Conservation (phyloP, 176 grass and related monocot species). For the Bothriochloa decipiens region DNA sequence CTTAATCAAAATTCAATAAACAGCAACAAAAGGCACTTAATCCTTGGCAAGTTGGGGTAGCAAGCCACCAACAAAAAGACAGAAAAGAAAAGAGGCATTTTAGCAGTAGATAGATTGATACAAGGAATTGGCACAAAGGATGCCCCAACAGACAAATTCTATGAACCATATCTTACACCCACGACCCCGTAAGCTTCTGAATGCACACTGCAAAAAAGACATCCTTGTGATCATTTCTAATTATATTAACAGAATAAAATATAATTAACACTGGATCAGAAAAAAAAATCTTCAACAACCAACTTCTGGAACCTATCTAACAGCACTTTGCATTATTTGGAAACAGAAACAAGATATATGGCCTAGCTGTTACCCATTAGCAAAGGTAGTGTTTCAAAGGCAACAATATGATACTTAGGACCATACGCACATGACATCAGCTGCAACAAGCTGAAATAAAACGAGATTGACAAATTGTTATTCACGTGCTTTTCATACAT, state of each 20-base stretch:
- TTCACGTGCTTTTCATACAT: conserved; percentile 2
- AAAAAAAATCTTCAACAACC: conserved; percentile 18
- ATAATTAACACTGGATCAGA: background rate
- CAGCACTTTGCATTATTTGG: conserved; percentile 29
- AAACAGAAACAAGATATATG: conserved; percentile 21
- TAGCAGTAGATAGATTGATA: conserved; percentile 36
- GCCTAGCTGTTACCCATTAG: conserved; percentile 72
- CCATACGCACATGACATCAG: conserved; percentile 78
- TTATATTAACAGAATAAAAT: conserved; percentile 34
- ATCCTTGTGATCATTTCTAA: conserved; percentile 27
- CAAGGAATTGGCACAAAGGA: conserved; percentile 87
- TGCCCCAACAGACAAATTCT: conserved; percentile 79
- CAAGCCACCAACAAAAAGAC: background rate
- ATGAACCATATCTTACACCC: conserved; percentile 90
- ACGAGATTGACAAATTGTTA: conserved; percentile 12
- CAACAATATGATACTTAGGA: conserved; percentile 71
- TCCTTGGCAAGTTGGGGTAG: background rate
- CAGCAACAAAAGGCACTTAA: background rate
- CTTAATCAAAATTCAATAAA: conserved; percentile 39
- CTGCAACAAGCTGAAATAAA: conserved; percentile 66
- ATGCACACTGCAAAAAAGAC: conserved; percentile 57
- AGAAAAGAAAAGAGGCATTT: conserved; percentile 19
- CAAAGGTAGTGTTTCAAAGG: conserved; percentile 83
- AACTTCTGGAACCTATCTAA: conserved; percentile 31
- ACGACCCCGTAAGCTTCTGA: conserved; percentile 76